Percentiles rank a stretch among this genome's conserved stretches.
Evolutionary conservation across 108 stramenopile genomes (phyloP).

Genomic region (Pseudonitzschia multistriata): DNA sequence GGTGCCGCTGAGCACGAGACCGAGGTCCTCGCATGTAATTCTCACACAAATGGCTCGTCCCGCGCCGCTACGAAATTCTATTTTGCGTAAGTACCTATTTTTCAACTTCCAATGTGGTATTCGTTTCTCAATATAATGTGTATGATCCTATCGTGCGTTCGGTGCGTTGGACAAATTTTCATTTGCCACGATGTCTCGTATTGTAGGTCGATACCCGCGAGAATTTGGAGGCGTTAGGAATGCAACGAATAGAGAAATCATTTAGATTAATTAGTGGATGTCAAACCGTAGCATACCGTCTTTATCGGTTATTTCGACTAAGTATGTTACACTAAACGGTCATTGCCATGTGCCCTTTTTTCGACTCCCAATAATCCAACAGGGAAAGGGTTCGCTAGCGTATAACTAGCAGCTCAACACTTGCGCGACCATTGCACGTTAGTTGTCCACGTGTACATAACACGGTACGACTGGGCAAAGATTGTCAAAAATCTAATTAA

Average conservation of each 20-base stretch:
- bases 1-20: not conserved
- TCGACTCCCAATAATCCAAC: not conserved
- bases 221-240: not conserved
- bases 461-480: no score
- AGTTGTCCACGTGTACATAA: no score
- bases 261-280: not conserved
- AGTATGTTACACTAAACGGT: not conserved
- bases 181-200: not conserved
- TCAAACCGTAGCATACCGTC: not conserved
- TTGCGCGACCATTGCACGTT: no score
- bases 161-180: not conserved
- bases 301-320: not conserved
- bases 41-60: not conserved
- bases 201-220: not conserved
- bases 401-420: no score
- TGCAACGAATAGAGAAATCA: not conserved
- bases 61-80: not conserved
- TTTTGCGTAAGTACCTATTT: not conserved
- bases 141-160: conserved; percentile 1
- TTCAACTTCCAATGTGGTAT: conserved; percentile 3
- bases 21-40: not conserved
- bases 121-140: not conserved
- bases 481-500: no score
- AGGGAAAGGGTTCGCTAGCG: no score
- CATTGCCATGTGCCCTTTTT: not conserved